These are phyloP conservation scores for Paragyromitra xinjiangensis DNA, from an alignment of 495 filamentous ascomycete genomes.

Conservation along the genomic window DNA sequence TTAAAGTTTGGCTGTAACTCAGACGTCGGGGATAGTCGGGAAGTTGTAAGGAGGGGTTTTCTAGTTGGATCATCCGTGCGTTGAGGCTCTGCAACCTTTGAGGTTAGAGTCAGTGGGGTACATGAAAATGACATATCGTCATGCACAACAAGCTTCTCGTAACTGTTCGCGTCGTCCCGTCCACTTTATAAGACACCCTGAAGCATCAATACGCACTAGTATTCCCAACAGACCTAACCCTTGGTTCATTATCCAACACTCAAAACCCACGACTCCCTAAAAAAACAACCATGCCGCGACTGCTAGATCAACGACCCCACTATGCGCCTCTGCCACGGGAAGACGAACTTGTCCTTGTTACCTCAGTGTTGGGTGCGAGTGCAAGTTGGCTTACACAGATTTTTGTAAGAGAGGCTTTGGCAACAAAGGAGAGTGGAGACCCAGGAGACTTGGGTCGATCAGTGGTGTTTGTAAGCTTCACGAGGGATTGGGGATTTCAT, in stretches of 20 bases:
- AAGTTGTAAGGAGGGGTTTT: background rate
- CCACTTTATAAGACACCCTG: background rate
- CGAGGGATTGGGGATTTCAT: constrained; percentile 76
- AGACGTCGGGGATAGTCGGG: background rate
- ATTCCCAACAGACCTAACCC: constrained; percentile 13
- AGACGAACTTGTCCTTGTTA: constrained; percentile 65
- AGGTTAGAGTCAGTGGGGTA: constrained; percentile 15
- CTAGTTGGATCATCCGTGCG: constrained; percentile 11
- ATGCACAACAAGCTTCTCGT: background rate
- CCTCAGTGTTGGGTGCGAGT: constrained; percentile 73
- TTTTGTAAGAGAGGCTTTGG: constrained; percentile 63
- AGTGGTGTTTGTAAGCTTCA: constrained; percentile 82
- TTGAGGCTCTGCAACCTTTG: constrained; percentile 28
- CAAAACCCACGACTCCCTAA: background rate
- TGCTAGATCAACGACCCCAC: constrained; percentile 26
- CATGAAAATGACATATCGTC: constrained; percentile 35
- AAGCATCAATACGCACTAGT: constrained; percentile 9
- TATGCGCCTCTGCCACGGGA: constrained; percentile 33
- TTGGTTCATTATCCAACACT: background rate
- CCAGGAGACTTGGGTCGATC: constrained; percentile 49
- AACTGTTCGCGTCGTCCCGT: constrained; percentile 19
- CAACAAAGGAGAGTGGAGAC: background rate
- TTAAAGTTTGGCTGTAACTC: background rate
- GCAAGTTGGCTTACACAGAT: constrained; percentile 79
- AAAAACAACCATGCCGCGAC: constrained; percentile 14